These are phyloP conservation scores for Myxozyma melibiosi DNA, from an alignment of 805 yeast genomes.

Conservation along the genomic window DNA sequence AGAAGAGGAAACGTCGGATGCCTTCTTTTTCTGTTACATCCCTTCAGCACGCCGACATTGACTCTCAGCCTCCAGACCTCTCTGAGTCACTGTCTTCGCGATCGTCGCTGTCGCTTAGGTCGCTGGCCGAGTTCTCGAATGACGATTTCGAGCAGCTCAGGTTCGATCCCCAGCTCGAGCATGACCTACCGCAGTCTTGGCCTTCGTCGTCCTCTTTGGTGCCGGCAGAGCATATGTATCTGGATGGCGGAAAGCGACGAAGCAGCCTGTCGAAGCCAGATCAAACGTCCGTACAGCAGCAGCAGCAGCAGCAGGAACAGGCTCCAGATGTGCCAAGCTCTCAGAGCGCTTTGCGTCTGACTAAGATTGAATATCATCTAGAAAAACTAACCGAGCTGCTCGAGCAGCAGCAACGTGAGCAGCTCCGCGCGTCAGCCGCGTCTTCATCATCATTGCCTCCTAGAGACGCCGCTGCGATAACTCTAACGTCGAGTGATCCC, in stretches of 20 bases:
- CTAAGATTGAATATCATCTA: conserved; percentile 22
- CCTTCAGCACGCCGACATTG: background rate
- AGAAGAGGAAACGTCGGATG: conserved; percentile 25
- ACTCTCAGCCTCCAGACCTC: background rate
- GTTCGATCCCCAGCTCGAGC: background rate
- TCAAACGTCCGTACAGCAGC: too few species aligned
- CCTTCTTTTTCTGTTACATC: background rate
- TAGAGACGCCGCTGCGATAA: too few species aligned
- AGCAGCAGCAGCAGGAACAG: background rate
- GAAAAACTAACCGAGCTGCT: conserved; percentile 16
- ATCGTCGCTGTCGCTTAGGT: background rate
- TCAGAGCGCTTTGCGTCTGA: background rate
- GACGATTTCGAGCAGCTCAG: background rate
- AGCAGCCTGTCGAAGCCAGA: too few species aligned
- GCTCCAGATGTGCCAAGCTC: too few species aligned
- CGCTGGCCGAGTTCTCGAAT: background rate
- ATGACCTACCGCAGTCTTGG: background rate
- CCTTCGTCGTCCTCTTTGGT: too few species aligned
- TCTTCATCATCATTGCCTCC: too few species aligned
- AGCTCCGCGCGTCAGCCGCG: too few species aligned
- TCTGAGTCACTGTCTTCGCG: background rate
- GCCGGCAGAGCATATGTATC: too few species aligned
- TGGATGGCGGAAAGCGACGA: too few species aligned
- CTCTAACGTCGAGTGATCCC: too few species aligned
- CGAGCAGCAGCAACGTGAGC: conserved; percentile 11